phyloP scores from a whole-genome alignment of 2,329 filamentous ascomycete species.

The Phyllosticta capitalensis region DNA sequence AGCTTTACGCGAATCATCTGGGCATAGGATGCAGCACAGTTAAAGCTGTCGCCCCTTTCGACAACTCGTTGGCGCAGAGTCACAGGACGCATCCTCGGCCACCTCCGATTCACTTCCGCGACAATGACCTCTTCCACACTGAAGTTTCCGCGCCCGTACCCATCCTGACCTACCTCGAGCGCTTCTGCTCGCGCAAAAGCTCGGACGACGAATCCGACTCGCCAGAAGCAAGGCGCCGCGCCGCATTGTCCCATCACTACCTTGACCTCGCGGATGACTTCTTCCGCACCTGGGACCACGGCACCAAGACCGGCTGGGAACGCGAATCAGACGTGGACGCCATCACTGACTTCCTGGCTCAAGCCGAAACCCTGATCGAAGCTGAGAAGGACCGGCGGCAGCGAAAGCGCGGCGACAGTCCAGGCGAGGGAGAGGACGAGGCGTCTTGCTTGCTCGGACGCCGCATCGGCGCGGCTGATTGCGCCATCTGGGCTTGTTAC shows the following conservation, averaged over 20 bases:
- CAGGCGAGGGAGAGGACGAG: background rate
- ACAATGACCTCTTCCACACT: constrained; percentile 25
- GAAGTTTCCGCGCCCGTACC: constrained; percentile 19
- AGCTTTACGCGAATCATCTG: constrained; percentile 22
- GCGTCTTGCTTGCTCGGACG: background rate
- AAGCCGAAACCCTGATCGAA: background rate
- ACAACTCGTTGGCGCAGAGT: background rate
- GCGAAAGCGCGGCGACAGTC: background rate
- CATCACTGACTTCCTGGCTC: background rate
- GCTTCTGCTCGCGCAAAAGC: constrained; percentile 15
- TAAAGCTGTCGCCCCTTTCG: background rate
- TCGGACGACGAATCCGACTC: background rate
- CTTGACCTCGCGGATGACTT: background rate
- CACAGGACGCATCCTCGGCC: constrained; percentile 3
- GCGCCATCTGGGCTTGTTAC: background rate
- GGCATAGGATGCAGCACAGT: constrained; percentile 14
- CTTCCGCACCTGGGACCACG: background rate
- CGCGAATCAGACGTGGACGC: background rate
- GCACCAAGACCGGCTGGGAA: background rate
- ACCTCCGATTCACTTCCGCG: constrained; percentile 18
- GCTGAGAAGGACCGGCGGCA: background rate
- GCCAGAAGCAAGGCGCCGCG: background rate
- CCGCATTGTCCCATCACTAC: background rate
- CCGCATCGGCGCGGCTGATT: background rate
- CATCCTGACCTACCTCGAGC: constrained; percentile 27